Base-by-base conservation (phyloP, 139 green algal genomes). In the Closterium sp. region DNA sequence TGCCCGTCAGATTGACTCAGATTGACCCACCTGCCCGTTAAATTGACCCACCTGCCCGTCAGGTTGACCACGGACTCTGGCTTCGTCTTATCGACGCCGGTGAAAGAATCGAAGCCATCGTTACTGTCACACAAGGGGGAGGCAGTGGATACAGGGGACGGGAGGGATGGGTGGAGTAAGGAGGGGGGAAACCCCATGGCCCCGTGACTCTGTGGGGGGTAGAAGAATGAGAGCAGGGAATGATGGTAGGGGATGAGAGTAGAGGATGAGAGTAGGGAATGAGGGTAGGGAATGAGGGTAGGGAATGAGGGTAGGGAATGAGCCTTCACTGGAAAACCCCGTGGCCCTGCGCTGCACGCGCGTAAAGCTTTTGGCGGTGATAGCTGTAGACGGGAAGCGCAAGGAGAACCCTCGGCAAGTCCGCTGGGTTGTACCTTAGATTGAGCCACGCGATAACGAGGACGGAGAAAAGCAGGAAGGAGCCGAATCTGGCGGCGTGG, bases 21-120 rank as follows among this genome's bases (percentile, higher is more conserved):
- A 4, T 76, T 76, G 55, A 76, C 55, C 55, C 55, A 28, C 55
- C 55, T 28, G 16, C 55, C 55, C 0, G 55, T 76, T 19, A 76
- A 19, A 19, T 76, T 76, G 55, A 76, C 55, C 16, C 16, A 94
- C 92, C 91, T 94, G 83, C 94, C 91, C 28, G 87, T 91, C 81
- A 99, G 94, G 94, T 98, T 98, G n/a, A 99, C 97, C 10, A 99
- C 95, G 9, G 95, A 98, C 94, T 99, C 98, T 2, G 94, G 93
- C 94, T 99, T 99, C n/a, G 55, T 85, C 66, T 92, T 91, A 93
- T 99, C 98, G 19, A 98, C 97, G 8, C 97, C 97, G 7, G 97
- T 99, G 1, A 94, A 55, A 21, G 96, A 93, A 94, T 99, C 98
- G 95, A 98, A 99, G 0, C 95, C 97, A 89, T 99, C 98, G 89